A percentile compares a stretch with the other conserved stretches of the same genome.
phyloP scores from a whole-genome alignment of 192 early-diverging fungal genomes.

The Coemansia sp. region DNA sequence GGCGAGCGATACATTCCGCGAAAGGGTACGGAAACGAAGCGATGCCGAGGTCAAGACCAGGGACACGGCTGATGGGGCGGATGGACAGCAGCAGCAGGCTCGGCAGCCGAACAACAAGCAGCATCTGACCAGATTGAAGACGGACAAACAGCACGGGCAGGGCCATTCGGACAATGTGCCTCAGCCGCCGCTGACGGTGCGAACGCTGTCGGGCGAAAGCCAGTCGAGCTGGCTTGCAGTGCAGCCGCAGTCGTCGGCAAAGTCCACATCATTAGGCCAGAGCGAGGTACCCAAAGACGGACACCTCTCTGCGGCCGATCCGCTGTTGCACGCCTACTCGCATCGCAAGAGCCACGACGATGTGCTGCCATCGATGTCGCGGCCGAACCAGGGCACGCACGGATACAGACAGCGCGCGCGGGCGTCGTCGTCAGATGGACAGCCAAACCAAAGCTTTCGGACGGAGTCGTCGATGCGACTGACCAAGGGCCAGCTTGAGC shows the following conservation, averaged over 20 bases:
- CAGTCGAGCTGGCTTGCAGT: conserved; percentile 9
- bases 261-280: neutral
- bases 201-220: conserved; percentile 8
- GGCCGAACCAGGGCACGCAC: conserved; percentile 5
- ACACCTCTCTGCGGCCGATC: too few relatives aligned
- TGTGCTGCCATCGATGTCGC: conserved; percentile 1
- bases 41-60: conserved; percentile 47
- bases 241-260: neutral
- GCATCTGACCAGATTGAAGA: neutral
- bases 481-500: conserved; percentile 23
- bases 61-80: neutral
- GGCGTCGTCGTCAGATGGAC: conserved; percentile 18
- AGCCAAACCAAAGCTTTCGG: conserved; percentile 1
- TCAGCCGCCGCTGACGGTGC: neutral
- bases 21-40: conserved; percentile 39
- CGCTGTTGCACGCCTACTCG: neutral
- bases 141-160: neutral
- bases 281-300: neutral
- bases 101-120: neutral
- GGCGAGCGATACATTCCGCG: neutral
- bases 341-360: conserved; percentile 34
- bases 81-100: neutral
- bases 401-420: conserved; percentile 4
- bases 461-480: conserved; percentile 23
- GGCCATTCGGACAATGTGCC: neutral